phyloP scores from a whole-genome alignment of 225 moss, liverwort and hornwort species.

The Pleurozium schreberi region DNA sequence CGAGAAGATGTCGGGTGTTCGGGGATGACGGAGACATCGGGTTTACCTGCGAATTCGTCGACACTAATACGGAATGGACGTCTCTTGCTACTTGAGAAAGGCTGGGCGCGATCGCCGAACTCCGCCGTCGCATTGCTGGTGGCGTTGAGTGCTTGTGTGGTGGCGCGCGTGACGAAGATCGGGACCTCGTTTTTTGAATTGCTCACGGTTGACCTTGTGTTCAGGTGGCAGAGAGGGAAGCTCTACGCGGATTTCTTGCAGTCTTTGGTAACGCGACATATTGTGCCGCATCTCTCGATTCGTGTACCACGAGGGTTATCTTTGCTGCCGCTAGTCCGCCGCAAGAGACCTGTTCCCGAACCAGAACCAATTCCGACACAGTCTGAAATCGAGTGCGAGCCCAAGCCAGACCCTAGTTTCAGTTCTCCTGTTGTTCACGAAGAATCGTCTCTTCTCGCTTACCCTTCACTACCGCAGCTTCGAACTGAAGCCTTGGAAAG shows the following conservation, averaged over 20 bases:
- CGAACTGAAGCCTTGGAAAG: not conserved
- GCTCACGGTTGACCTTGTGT: constrained; percentile 8
- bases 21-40: not conserved
- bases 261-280: constrained; percentile 5
- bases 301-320: constrained; percentile 14
- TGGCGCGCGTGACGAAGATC: not conserved
- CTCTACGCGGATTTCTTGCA: constrained; percentile 13
- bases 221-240: constrained; percentile 22
- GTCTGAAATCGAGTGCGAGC: constrained; percentile 2
- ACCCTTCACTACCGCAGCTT: not conserved
- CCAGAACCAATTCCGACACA: not conserved
- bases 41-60: not conserved
- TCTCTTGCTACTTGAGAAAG: constrained; percentile 11
- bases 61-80: constrained; percentile 5
- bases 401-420: not conserved
- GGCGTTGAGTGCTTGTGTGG: constrained; percentile 18
- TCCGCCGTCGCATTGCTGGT: constrained; percentile 25
- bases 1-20: not conserved
- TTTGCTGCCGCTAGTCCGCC: not conserved
- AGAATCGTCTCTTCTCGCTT: not conserved
- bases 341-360: not conserved
- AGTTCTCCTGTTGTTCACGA: not conserved
- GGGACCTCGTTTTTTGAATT: constrained; percentile 3
- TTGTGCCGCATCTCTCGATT: constrained; percentile 19
- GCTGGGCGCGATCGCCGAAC: constrained; percentile 18